These are phyloP conservation scores for Jaapia argillacea DNA, from an alignment of 768 basidiomycete species.

Conservation along the genomic window DNA sequence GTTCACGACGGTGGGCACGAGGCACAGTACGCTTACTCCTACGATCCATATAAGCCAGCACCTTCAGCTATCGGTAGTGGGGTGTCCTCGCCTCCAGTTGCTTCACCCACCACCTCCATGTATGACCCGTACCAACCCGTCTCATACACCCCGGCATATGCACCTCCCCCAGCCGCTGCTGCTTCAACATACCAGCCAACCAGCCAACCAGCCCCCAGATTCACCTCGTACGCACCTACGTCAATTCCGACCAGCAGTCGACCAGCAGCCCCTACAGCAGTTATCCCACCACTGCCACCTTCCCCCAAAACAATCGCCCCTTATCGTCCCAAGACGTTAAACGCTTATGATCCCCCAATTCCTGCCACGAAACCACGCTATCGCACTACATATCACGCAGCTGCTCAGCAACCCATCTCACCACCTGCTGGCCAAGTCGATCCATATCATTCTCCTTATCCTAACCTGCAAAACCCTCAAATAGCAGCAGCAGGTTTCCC, in stretches of 20 bases:
- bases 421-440: not conserved
- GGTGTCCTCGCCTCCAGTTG: slow-evolving; percentile 11
- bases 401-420: slow-evolving; percentile 1
- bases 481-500: not conserved
- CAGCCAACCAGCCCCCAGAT: not conserved
- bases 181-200: not conserved
- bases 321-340: slow-evolving; percentile 16
- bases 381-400: slow-evolving; percentile 2
- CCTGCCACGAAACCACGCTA: slow-evolving; percentile 11
- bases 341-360: slow-evolving; percentile 24
- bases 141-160: not conserved
- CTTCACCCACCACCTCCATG: not conserved
- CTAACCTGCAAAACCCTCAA: not conserved
- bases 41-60: slow-evolving; percentile 20
- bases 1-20: too few species aligned
- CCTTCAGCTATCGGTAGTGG: too few species aligned
- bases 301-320: slow-evolving; percentile 5
- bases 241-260: not conserved
- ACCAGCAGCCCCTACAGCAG: not conserved
- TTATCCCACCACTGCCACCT: not conserved
- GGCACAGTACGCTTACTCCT: too few species aligned
- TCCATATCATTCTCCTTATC: not conserved
- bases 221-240: not conserved
- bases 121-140: not conserved
- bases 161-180: not conserved